Conservation (phyloP, 73 alveolate species). For the Paramecium tetraurelia region DNA sequence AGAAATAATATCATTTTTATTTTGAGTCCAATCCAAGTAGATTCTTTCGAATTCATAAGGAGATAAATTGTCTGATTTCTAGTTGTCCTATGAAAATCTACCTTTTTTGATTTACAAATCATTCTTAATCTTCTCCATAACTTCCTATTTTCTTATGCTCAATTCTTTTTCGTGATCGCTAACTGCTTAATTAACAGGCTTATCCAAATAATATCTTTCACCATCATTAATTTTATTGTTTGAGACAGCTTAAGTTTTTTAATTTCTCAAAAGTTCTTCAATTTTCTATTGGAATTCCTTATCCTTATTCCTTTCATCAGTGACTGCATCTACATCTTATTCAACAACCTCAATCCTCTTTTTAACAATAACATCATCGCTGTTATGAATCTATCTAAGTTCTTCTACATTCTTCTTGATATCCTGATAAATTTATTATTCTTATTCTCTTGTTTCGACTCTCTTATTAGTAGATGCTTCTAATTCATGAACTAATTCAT, state of each 20-base stretch:
- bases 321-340: neutral
- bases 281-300: neutral
- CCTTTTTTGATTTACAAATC: neutral
- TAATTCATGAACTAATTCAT: neutral
- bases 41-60: constrained; percentile 19
- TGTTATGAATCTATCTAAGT: neutral
- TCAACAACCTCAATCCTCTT: neutral
- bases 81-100: neutral
- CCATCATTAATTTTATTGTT: neutral
- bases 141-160: neutral
- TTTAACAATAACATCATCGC: neutral
- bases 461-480: neutral
- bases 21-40: neutral
- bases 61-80: neutral
- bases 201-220: constrained; percentile 1
- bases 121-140: neutral
- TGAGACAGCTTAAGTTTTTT: neutral
- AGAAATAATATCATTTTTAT: neutral
- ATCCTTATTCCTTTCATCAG: neutral
- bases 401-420: neutral
- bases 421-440: neutral
- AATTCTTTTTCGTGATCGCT: neutral
- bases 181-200: constrained; percentile 15
- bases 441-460: neutral
- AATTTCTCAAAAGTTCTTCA: neutral